Evolutionary conservation across 139 green algal genomes (phyloP), one percentile per base, ranked within the genome.

Genomic region (Volvox africanus): DNA sequence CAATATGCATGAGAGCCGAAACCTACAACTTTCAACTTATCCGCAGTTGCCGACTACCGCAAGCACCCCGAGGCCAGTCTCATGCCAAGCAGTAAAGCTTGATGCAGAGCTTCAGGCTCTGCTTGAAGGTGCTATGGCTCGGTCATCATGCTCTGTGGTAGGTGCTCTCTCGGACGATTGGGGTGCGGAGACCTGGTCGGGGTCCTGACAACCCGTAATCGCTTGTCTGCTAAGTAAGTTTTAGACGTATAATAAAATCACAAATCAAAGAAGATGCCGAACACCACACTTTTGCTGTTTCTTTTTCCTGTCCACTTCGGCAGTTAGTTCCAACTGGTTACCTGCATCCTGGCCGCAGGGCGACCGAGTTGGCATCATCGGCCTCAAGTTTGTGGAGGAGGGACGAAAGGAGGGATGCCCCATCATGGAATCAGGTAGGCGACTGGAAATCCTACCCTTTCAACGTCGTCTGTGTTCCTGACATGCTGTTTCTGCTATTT

Each of bases 291-390:
- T n/a, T n/a, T n/a, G n/a, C n/a, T n/a, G n/a, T n/a, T n/a, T n/a
- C n/a, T n/a, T n/a, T n/a, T 55, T 5, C 44, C 44, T 55, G 44
- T 55, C 9, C 44, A 9, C 44, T 5, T 55, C 44, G 44, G 44
- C 44, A 9, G 44, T 55, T 55, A 55, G 44, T 55, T 55, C 44
- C 44, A 55, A 55, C 44, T 55, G 44, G 44, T 55, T 9, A 55
- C 44, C 9, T 26, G 12, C 24, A 16, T n/a, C 24, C 55, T n/a
- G 16, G 33, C 17, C 37, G 9, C 86, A 90, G 86, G 86, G 86
- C 73, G 86, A 90, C 73, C 86, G 86, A 6, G 86, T 90, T 21
- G 86, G 86, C 71, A 90, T 90, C 69, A 90, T 90, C 55, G 86
- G 86, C 2, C 86, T 90, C 21, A 90, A 83, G 35, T 90, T 90